phyloP scores from a whole-genome alignment of 352 stramenopile genomes.

The Phytophthora litchii region DNA sequence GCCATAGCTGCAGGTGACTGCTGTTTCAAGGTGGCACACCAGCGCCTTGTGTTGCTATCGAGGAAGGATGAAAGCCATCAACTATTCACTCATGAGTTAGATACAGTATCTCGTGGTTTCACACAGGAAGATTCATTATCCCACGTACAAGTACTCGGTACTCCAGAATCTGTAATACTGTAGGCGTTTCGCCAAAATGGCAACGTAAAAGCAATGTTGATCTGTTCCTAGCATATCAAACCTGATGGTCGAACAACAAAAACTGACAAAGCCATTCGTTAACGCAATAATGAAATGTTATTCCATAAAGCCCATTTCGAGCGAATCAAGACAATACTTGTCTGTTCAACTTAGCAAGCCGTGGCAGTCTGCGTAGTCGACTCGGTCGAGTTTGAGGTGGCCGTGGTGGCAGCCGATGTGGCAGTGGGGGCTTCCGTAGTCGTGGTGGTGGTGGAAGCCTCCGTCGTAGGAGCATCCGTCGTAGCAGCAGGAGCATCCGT shows the following conservation, averaged over 20 bases:
- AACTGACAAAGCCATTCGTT: background rate
- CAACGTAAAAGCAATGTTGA: too few relatives aligned
- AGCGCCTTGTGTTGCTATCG: too few relatives aligned
- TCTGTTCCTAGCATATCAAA: background rate
- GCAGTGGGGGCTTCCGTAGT: slow-evolving; percentile 11
- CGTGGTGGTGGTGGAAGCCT: background rate
- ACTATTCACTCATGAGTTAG: too few relatives aligned
- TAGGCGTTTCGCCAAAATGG: too few relatives aligned
- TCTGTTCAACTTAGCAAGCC: slow-evolving; percentile 19
- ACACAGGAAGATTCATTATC: slow-evolving; percentile 7
- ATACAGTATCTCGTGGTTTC: too few relatives aligned
- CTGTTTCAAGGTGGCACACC: too few relatives aligned
- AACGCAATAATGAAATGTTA: slow-evolving; percentile 20
- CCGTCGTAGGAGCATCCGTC: slow-evolving; percentile 8
- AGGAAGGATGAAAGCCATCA: too few relatives aligned
- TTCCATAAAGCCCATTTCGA: too few relatives aligned
- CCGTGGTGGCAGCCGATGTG: slow-evolving; percentile 19
- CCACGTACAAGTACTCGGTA: background rate
- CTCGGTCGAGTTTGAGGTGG: slow-evolving; percentile 22
- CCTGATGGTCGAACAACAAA: too few relatives aligned
- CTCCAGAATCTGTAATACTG: too few relatives aligned
- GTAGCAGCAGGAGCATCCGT: slow-evolving; percentile 14
- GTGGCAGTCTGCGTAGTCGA: slow-evolving; percentile 10
- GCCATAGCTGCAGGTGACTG: too few relatives aligned
- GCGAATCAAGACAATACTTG: background rate